Conservation (phyloP, 2,329 filamentous ascomycete genomes). For the Nannizziopsis barbatae region DNA sequence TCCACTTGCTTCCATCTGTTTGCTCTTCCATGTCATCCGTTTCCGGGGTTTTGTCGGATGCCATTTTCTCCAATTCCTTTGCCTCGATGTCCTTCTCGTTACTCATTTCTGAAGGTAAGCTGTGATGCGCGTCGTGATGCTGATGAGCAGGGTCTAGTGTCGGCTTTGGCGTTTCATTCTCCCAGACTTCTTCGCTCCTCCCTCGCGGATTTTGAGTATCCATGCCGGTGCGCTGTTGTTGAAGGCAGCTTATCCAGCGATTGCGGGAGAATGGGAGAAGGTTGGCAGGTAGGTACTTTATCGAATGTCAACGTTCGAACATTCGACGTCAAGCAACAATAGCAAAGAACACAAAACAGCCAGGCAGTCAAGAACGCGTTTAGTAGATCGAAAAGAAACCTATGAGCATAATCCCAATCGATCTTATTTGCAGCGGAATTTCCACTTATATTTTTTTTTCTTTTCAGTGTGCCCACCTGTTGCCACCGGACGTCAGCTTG, state of each 20-base stretch:
- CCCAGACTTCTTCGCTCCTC: slow-evolving; percentile 2
- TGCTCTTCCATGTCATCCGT: not conserved
- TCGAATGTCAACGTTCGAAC: not conserved
- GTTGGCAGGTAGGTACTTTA: not conserved
- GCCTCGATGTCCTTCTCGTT: slow-evolving; percentile 3
- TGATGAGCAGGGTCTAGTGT: slow-evolving; percentile 11
- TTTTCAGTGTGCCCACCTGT: too few relatives aligned
- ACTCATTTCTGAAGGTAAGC: not conserved
- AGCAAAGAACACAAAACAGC: too few relatives aligned
- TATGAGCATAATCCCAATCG: too few relatives aligned
- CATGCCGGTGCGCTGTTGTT: slow-evolving; percentile 1
- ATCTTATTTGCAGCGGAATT: too few relatives aligned
- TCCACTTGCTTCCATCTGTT: not conserved
- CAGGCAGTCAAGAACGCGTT: too few relatives aligned
- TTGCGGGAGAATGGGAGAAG: not conserved
- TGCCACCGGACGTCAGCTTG: too few relatives aligned
- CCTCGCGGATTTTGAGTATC: not conserved
- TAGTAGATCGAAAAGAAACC: too few relatives aligned
- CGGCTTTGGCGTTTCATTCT: not conserved
- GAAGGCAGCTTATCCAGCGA: not conserved
- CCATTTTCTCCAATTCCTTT: slow-evolving; percentile 1
- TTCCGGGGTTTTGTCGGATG: not conserved
- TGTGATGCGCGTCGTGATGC: slow-evolving; percentile 10
- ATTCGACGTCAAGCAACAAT: too few relatives aligned
- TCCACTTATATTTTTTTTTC: too few relatives aligned